phyloP scores from a whole-genome alignment of 129 eudicot genomes.

The Helianthus tuberosus region DNA sequence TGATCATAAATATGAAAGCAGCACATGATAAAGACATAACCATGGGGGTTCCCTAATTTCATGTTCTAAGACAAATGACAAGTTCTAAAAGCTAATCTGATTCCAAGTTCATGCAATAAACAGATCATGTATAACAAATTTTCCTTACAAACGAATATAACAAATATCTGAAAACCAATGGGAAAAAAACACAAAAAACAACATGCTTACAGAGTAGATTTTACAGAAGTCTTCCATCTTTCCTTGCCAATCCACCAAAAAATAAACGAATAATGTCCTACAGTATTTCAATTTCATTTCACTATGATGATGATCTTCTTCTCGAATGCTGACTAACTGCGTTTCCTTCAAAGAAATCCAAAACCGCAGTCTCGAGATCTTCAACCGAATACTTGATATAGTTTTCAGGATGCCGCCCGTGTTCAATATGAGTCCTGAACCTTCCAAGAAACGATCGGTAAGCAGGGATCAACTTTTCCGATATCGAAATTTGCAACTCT shows the following conservation, averaged over 20 bases:
- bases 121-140: conserved; percentile 40
- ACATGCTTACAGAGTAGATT: conserved; percentile 56
- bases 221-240: conserved; percentile 19
- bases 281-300: conserved; percentile 39
- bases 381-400: conserved; percentile 80
- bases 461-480: conserved; percentile 66
- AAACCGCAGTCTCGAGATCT: conserved; percentile 68
- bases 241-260: conserved; percentile 39
- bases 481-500: conserved; percentile 65
- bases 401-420: conserved; percentile 76
- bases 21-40: not conserved
- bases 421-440: conserved; percentile 75
- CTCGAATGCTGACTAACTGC: conserved; percentile 58
- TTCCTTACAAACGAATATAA: conserved; percentile 53
- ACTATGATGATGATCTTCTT: conserved; percentile 59
- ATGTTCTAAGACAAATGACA: not conserved
- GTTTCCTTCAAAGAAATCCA: conserved; percentile 80
- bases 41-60: no score
- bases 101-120: conserved; percentile 34
- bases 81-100: conserved; percentile 1
- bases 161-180: conserved; percentile 28
- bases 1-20: not conserved
- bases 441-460: conserved; percentile 75
- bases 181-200: conserved; percentile 34
- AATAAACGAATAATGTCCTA: conserved; percentile 67